Evolutionary conservation across 2,329 filamentous ascomycete species (phyloP).

Genomic region (Zalaria obscura): DNA sequence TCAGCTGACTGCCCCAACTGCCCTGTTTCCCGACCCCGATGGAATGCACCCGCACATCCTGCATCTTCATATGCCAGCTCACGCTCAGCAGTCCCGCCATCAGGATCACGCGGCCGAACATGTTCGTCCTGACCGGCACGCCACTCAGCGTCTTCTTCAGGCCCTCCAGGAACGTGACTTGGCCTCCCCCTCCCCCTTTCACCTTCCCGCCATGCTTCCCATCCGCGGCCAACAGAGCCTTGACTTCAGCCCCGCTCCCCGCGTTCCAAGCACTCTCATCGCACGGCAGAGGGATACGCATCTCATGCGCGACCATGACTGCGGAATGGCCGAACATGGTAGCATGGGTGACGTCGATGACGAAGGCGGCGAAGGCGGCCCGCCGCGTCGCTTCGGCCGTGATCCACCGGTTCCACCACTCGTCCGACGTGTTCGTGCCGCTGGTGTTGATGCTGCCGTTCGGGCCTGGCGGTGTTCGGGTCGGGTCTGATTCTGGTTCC

Average conservation of each 20-base stretch:
- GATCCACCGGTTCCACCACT: conserved; percentile 95
- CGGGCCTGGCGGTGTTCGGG: conserved; percentile 29
- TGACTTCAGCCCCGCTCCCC: conserved; percentile 75
- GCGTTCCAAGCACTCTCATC: conserved; percentile 90
- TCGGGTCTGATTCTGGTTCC: conserved; percentile 25
- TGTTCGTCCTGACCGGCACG: conserved; percentile 78
- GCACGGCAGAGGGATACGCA: conserved; percentile 80
- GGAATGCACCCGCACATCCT: conserved; percentile 82
- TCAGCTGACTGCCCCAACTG: conserved; percentile 78
- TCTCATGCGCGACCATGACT: conserved; percentile 93
- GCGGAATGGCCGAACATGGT: conserved; percentile 97
- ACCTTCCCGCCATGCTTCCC: conserved; percentile 36
- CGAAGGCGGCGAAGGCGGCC: conserved; percentile 84
- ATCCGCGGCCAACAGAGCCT: conserved; percentile 65
- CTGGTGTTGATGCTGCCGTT: conserved; percentile 29
- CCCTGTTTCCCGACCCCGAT: conserved; percentile 76
- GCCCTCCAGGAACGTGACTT: conserved; percentile 77
- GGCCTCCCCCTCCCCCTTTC: conserved; percentile 32
- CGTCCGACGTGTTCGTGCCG: conserved; percentile 53
- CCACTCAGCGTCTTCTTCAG: conserved; percentile 78
- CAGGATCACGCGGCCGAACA: conserved; percentile 81
- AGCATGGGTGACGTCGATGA: conserved; percentile 89
- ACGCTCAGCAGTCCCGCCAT: conserved; percentile 91
- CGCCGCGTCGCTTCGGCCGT: conserved; percentile 81
- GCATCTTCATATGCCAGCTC: conserved; percentile 94